Evolutionary conservation across 768 basidiomycete species (phyloP).

Genomic region (Serpula lacrymans): DNA sequence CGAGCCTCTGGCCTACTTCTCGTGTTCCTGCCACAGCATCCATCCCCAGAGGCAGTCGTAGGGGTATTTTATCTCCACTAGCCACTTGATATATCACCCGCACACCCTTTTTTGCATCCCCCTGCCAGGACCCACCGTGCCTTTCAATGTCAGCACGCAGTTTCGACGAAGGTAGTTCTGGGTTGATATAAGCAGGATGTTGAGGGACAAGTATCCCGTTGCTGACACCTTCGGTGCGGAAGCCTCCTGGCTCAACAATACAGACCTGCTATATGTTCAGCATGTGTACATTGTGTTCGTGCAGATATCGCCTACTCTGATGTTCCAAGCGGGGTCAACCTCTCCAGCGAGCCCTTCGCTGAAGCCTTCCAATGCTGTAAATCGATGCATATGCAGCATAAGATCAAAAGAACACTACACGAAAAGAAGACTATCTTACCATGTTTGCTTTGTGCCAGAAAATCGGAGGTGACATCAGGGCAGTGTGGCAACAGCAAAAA

Average conservation of each 20-base stretch:
- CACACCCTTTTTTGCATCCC: constrained; percentile 12
- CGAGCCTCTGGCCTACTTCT: neutral
- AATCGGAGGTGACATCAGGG: constrained; percentile 10
- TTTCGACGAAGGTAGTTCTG: neutral
- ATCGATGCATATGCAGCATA: neutral
- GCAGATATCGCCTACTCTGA: constrained; percentile 12
- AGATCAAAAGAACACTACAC: neutral
- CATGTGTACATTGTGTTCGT: neutral
- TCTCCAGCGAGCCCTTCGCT: constrained; percentile 32
- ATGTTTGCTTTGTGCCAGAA: constrained; percentile 14
- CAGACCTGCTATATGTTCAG: constrained; percentile 10
- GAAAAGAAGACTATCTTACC: constrained; percentile 10
- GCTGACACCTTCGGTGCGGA: constrained; percentile 10
- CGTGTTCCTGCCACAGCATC: constrained; percentile 9
- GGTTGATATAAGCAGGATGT: neutral
- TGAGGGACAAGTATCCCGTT: constrained; percentile 4
- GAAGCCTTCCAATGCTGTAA: constrained; percentile 31
- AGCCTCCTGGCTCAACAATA: constrained; percentile 15
- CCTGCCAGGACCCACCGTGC: no score
- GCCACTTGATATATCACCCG: constrained; percentile 8
- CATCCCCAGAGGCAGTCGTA: constrained; percentile 11
- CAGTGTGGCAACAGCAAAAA: constrained; percentile 1
- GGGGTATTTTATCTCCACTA: constrained; percentile 7
- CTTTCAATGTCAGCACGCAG: neutral
- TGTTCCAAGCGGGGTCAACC: constrained; percentile 41